A percentile compares a stretch with the other conserved stretches of the same genome.
Conservation (phyloP, 306 rosid genomes). For the Medicago arabica region DNA sequence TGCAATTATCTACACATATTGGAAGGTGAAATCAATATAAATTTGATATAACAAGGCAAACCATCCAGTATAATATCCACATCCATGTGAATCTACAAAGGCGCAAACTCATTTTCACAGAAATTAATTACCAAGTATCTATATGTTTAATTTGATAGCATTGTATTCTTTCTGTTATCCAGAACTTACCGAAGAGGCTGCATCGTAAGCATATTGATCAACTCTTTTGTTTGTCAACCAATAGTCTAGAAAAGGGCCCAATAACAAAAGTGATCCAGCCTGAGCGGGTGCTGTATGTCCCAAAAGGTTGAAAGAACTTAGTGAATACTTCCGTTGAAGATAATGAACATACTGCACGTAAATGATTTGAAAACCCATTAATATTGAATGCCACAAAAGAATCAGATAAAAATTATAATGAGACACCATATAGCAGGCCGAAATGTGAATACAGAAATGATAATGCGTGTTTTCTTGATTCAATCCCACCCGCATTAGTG, state of each 20-base stretch:
- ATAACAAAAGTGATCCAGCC: constrained; percentile 66
- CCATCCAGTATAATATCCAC: background rate
- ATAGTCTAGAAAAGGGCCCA: constrained; percentile 84
- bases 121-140: background rate
- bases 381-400: constrained; percentile 11
- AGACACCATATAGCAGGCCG: background rate
- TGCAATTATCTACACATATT: background rate
- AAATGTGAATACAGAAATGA: background rate
- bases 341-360: constrained; percentile 81
- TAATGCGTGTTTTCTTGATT: constrained; percentile 9
- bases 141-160: constrained; percentile 17
- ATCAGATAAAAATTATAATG: background rate
- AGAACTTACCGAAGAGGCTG: constrained; percentile 60
- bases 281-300: constrained; percentile 97
- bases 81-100: background rate
- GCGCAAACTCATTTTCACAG: background rate
- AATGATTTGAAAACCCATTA: constrained; percentile 39
- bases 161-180: constrained; percentile 6
- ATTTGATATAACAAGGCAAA: constrained; percentile 2
- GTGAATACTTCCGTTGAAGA: constrained; percentile 88
- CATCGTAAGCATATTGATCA: constrained; percentile 56
- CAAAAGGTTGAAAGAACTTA: constrained; percentile 85
- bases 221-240: constrained; percentile 83
- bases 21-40: background rate
- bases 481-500: background rate